Conservation (phyloP, 352 stramenopile species). For the Ochromonadaceae sp. region DNA sequence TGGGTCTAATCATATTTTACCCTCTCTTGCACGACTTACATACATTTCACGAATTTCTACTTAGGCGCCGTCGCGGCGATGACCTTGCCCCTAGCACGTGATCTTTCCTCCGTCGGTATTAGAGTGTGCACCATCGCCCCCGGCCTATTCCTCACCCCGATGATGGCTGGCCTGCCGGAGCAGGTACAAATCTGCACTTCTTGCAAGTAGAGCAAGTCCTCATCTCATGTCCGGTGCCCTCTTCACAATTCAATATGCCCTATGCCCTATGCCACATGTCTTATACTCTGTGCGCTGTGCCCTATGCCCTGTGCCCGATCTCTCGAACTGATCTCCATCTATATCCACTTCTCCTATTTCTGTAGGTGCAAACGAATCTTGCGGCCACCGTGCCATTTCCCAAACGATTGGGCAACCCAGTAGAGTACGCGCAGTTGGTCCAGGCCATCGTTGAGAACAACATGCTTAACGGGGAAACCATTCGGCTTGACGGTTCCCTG, state of each 20-base stretch:
- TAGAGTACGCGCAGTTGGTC: slow-evolving; percentile 86
- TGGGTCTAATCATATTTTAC: no score
- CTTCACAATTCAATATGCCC: no score
- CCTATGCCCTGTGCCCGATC: no score
- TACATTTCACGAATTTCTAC: no score
- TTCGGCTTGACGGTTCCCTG: slow-evolving; percentile 88
- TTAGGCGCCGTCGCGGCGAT: slow-evolving; percentile 50
- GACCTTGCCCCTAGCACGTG: slow-evolving; percentile 86
- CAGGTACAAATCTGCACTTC: no score
- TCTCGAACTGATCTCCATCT: no score
- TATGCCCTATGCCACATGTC: no score
- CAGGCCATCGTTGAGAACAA: slow-evolving; percentile 83
- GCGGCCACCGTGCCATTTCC: slow-evolving; percentile 85
- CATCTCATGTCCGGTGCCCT: no score
- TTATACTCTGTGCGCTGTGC: no score
- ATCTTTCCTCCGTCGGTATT: slow-evolving; percentile 78
- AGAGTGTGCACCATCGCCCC: slow-evolving; percentile 91
- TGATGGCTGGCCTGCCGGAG: slow-evolving; percentile 82
- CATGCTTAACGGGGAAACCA: slow-evolving; percentile 95
- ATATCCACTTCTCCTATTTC: no score
- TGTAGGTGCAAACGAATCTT: slow-evolving; percentile 75
- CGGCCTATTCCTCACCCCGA: slow-evolving; percentile 83
- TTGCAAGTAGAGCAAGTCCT: no score
- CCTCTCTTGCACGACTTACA: no score
- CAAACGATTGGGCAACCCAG: slow-evolving; percentile 71